A percentile compares a stretch with the other conserved stretches of the same genome.
These are phyloP conservation scores for Ceratocystis eucalypticola DNA, from an alignment of 2,329 filamentous ascomycete species.

Conservation along the genomic window DNA sequence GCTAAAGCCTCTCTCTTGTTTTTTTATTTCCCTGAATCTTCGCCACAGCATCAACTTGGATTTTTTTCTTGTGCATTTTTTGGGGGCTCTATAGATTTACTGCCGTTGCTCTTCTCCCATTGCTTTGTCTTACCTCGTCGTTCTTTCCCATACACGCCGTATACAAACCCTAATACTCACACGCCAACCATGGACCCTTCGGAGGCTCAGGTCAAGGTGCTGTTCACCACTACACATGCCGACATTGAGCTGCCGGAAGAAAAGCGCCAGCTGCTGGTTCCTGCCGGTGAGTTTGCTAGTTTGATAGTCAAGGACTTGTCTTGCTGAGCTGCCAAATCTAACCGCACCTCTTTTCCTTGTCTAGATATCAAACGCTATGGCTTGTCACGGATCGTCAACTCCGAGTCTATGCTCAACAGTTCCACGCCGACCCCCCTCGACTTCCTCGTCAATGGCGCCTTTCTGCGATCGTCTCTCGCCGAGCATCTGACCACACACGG, in stretches of 20 bases:
- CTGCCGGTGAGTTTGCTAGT: conserved; percentile 34
- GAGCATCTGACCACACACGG: conserved; percentile 79
- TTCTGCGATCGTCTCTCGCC: conserved; percentile 76
- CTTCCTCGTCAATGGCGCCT: conserved; percentile 88
- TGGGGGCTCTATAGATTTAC: background rate
- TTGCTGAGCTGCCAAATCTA: background rate
- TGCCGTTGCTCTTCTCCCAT: background rate
- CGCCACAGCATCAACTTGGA: background rate
- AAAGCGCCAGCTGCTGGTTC: conserved; percentile 49
- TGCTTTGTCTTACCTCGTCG: background rate
- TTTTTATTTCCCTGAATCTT: background rate
- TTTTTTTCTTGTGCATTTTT: background rate
- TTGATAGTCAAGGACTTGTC: conserved; percentile 3
- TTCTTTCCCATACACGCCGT: background rate
- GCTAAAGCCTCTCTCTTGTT: background rate
- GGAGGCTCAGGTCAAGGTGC: conserved; percentile 47
- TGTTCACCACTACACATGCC: conserved; percentile 50
- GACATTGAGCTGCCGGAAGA: conserved; percentile 50
- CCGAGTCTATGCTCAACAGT: conserved; percentile 56
- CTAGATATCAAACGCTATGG: conserved; percentile 56
- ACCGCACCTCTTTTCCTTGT: background rate
- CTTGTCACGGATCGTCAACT: conserved; percentile 56
- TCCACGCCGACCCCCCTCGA: conserved; percentile 65
- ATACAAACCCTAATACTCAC: background rate
- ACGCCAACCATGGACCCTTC: conserved; percentile 28